Evolutionary conservation across 257 asterid species (phyloP), one percentile per base, ranked within the genome.

Genomic region (Parsonsia alboflavescens): DNA sequence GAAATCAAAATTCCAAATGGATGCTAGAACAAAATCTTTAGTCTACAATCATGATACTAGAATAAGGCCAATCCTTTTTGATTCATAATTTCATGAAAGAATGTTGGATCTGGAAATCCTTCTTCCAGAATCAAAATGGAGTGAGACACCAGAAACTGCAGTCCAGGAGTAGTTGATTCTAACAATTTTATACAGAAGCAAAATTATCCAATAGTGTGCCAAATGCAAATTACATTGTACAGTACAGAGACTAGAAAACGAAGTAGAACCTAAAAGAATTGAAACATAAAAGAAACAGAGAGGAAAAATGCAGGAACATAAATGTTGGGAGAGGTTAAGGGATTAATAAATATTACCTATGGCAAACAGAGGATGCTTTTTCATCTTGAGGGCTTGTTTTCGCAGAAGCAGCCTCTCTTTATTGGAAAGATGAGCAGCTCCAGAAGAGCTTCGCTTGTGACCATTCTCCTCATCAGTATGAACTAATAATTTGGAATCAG

Each of bases 371-470:
- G 96, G 96, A 42, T 28, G 89, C 66, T 79, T 88, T 83, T 71
- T 92, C 83, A 82, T 84, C 83, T 72, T 83, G 76, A 95, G 89
- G 42, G 97, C 97, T 78, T 87, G 96, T 83, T 86, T 92, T 73
- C 99, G 85, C 75, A 95, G 85, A 78, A 88, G 88, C 76, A 95
- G 89, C 83, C 99, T 87, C 89, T 95, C 98, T 84, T 76, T 90
- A 79, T 95, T 95, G 73, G 98, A 89, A 71, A 95, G 97, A 63
- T 77, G 89, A 71, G 79, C 36, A 54, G 83, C 76, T 83, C 82
- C 80, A 21, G 66, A 73, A 78, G 89, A 76, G 74, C 59, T 69
- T 73, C 66, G 42, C 15, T 41, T 70, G 42, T 83, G 73, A 74
- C 58, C 76, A 73, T 77, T 84, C 75, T 48, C 76, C 22, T 42